Base-by-base conservation (phyloP, 495 filamentous ascomycete species). In the Tetracladium setigerum region DNA sequence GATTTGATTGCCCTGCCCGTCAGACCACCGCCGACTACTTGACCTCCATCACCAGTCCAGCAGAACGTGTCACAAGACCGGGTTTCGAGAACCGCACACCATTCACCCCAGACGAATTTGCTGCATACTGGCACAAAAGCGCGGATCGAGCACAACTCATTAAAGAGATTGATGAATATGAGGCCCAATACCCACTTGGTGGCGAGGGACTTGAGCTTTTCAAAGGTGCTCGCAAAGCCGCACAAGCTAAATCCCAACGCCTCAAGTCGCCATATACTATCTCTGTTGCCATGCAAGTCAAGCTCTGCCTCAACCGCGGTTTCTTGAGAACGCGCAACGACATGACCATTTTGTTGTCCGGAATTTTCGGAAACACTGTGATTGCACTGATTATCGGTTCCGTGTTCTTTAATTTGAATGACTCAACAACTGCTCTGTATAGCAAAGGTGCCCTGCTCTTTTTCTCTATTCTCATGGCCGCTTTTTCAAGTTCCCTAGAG, bases 391-490 rank as follows among this genome's bases (percentile, higher is more conserved):
- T 96, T 60, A 77, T 95, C 56, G 76, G 82, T 15, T 84, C 77
- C 54, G 79, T 95, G 36, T 96, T 95, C 67, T 91, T 81, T 66
- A 82, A 94, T 52, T 60, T 92, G 8, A 59, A 71, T 14, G 57
- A 67, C 3, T 70, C 70, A 12, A 86, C 88, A 1, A 57, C 60
- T 24, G 83, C 76, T 61, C 91, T 95, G 67, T 96, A 81, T 68
- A 71, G 75, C 46, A 77, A 86, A 15, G 87, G 84, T n/a, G 84
- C 84, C 37, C 66, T 95, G 4, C 67, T 96, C 9, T 96, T 95
- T 73, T 94, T 95, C 60, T 82, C 87, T 30, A 81, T 90, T 58
- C 70, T 96, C 31, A 74, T 94, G 63, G 94, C 91, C 61, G 88
- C 88, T 19, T 95, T 95, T 52, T 69, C 82, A 34, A 83, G 78